Evolutionary conservation across 2,329 filamentous ascomycete species (phyloP).

Genomic region (Blastomyces parvus): DNA sequence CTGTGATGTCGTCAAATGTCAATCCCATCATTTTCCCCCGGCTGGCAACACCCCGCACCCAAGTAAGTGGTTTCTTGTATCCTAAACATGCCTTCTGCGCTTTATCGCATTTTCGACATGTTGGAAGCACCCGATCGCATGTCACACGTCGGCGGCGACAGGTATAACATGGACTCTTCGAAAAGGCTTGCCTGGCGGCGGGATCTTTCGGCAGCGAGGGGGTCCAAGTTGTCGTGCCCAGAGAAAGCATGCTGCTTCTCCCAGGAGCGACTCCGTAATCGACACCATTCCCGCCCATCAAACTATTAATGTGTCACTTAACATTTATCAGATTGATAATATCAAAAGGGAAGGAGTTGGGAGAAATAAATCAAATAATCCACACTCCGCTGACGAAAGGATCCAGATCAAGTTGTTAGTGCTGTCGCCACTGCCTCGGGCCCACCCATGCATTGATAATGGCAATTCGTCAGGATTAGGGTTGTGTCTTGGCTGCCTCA

Average conservation of each 20-base stretch:
- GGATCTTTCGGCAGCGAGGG: not conserved
- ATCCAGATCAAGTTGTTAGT: not conserved
- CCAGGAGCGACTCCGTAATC: not conserved
- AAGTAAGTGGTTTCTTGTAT: conserved; percentile 35
- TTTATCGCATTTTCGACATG: conserved; percentile 35
- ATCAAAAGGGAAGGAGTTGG: not conserved
- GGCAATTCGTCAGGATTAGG: not conserved
- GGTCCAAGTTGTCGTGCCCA: not conserved
- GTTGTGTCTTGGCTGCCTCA: conserved; percentile 7
- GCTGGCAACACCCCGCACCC: conserved; percentile 37
- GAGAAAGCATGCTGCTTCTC: not conserved
- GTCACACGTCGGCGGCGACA: conserved; percentile 37
- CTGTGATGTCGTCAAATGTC: conserved; percentile 37
- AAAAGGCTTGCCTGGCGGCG: not conserved
- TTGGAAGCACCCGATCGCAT: conserved; percentile 36
- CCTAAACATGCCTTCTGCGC: conserved; percentile 37
- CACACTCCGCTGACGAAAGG: not conserved
- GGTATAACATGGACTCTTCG: conserved; percentile 28
- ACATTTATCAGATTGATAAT: not conserved
- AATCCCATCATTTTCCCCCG: conserved; percentile 45
- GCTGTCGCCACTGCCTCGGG: not conserved
- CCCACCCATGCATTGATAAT: not conserved
- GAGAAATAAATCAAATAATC: not conserved
- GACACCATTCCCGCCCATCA: conserved; percentile 6
- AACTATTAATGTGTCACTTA: not conserved